Evolutionary conservation across 73 alveolate species (phyloP).

Genomic region (Tetrahymena malaccensis): DNA sequence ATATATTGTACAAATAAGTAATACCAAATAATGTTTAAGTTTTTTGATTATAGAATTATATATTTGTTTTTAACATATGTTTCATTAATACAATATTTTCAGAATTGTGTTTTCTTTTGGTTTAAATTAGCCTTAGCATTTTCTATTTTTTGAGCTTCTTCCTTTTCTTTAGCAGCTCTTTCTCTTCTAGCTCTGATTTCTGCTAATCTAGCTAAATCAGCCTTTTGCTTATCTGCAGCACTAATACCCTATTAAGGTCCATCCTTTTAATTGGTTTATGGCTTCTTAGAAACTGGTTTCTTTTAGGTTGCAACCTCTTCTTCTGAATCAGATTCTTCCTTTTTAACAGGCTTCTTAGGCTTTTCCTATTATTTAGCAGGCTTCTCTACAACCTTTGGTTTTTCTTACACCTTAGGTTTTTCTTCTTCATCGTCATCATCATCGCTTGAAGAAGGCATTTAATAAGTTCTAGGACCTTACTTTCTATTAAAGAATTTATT

Average conservation of each 20-base stretch:
- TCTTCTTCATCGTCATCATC: background rate
- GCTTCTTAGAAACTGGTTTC: background rate
- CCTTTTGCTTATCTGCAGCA: background rate
- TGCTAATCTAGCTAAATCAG: background rate
- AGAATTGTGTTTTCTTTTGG: background rate
- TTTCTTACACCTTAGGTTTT: background rate
- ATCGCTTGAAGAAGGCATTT: background rate
- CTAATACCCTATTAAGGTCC: background rate
- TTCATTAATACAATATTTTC: background rate
- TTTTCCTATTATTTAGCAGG: background rate
- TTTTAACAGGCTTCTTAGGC: background rate
- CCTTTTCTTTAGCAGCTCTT: background rate
- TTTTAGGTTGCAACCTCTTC: background rate
- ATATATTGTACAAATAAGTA: background rate
- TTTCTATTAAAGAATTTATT: background rate
- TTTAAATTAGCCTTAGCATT: background rate
- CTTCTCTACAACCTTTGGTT: background rate
- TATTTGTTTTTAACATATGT: background rate
- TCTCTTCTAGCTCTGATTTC: background rate
- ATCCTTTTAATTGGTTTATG: background rate
- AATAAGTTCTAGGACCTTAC: background rate
- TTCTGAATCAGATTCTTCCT: background rate
- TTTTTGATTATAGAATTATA: background rate
- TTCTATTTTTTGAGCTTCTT: background rate
- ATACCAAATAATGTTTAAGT: background rate